Percentiles rank a stretch among this genome's conserved stretches.
Evolutionary conservation across 768 basidiomycete genomes (phyloP).

Genomic region (Boletus subparvulus): DNA sequence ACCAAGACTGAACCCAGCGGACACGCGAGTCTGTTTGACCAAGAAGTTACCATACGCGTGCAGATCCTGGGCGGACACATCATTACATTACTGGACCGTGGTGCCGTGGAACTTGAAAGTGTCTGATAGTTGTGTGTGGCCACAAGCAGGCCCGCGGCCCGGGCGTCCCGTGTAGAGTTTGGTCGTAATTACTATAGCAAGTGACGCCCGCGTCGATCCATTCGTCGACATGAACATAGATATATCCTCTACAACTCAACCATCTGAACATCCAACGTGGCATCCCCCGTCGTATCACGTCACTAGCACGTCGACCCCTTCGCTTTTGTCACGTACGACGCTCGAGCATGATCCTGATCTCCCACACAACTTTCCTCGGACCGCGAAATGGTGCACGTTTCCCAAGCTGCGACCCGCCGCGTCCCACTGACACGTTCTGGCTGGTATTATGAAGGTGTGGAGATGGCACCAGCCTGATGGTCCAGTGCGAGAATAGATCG

Average conservation of each 20-base stretch:
- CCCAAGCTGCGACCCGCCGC: not conserved
- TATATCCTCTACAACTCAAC: not conserved
- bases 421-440: not conserved
- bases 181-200: no score
- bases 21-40: not conserved
- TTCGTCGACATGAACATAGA: not conserved
- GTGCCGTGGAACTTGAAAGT: not conserved
- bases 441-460: conserved; percentile 52
- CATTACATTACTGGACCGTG: conserved; percentile 10
- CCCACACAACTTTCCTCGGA: conserved; percentile 51
- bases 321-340: conserved; percentile 5
- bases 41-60: not conserved
- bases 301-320: conserved; percentile 11
- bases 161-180: no score
- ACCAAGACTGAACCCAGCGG: not conserved
- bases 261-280: conserved; percentile 24
- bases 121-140: no score
- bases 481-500: conserved; percentile 68
- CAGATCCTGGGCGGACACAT: conserved; percentile 1
- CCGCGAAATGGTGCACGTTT: conserved; percentile 52
- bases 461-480: conserved; percentile 68
- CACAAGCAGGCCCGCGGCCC: no score
- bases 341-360: conserved; percentile 26
- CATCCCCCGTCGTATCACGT: conserved; percentile 33
- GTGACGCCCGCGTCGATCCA: no score